These are phyloP conservation scores for Hamamelis virginiana DNA, from an alignment of 164 flowering plant species.

Conservation along the genomic window DNA sequence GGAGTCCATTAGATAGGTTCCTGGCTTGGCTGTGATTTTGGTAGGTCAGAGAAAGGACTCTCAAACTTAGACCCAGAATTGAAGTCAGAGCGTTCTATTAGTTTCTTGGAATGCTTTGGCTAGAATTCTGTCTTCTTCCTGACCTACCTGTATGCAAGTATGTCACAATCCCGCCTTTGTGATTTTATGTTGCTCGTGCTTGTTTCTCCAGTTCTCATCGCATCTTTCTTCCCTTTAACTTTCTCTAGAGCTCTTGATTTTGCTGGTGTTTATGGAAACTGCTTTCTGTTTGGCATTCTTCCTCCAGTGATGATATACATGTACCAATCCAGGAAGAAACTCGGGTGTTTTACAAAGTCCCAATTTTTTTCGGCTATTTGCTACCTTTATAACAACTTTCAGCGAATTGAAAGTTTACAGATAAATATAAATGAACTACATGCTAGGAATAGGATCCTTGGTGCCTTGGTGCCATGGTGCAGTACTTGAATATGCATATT, in stretches of 20 bases:
- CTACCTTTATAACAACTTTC: background rate
- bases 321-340: slow-evolving; percentile 43
- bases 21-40: slow-evolving; percentile 83
- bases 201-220: slow-evolving; percentile 46
- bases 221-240: slow-evolving; percentile 48
- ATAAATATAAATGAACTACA: no score
- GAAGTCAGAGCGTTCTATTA: background rate
- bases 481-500: no score
- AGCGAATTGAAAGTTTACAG: background rate
- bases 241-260: slow-evolving; percentile 61
- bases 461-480: no score
- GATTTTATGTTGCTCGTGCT: slow-evolving; percentile 42
- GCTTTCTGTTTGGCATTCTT: slow-evolving; percentile 69
- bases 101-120: slow-evolving; percentile 3
- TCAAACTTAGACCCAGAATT: slow-evolving; percentile 30
- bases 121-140: slow-evolving; percentile 5
- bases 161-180: no score
- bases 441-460: no score
- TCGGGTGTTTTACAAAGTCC: slow-evolving; percentile 30
- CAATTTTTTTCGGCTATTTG: background rate
- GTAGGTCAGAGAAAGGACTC: slow-evolving; percentile 87
- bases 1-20: slow-evolving; percentile 54
- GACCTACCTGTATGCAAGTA: background rate
- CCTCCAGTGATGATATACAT: slow-evolving; percentile 67
- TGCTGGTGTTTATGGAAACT: slow-evolving; percentile 74